Conservation (phyloP, 2,329 filamentous ascomycete genomes). For the Teratosphaeriaceae sp. region DNA sequence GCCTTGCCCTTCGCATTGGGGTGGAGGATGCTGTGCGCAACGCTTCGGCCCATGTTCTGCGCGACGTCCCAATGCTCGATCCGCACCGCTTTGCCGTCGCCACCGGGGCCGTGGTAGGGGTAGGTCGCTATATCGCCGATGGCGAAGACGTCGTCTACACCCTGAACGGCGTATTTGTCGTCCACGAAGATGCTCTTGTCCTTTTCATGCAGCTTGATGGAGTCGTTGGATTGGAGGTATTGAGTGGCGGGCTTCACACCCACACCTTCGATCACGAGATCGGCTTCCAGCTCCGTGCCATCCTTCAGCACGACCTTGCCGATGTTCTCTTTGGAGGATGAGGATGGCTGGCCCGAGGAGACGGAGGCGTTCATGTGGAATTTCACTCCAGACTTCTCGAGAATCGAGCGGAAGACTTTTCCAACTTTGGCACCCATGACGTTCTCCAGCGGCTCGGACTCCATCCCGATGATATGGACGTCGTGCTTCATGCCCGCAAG, state of each 20-base stretch:
- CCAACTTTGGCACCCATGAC: conserved; percentile 81
- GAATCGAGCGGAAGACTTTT: conserved; percentile 65
- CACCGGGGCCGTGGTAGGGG: conserved; percentile 86
- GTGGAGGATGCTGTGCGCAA: conserved; percentile 68
- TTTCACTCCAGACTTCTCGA: conserved; percentile 83
- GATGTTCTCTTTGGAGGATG: conserved; percentile 61
- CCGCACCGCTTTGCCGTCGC: conserved; percentile 63
- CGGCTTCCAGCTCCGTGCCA: conserved; percentile 74
- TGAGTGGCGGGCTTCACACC: conserved; percentile 82
- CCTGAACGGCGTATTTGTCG: conserved; percentile 68
- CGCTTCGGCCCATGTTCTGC: conserved; percentile 80
- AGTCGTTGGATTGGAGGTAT: conserved; percentile 67
- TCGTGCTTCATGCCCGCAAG: conserved; percentile 70
- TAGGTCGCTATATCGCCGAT: conserved; percentile 94
- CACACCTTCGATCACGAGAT: conserved; percentile 85
- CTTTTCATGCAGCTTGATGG: conserved; percentile 64
- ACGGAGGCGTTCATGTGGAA: conserved; percentile 79
- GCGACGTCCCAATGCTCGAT: conserved; percentile 99
- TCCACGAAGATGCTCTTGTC: conserved; percentile 85
- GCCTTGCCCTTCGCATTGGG: conserved; percentile 54
- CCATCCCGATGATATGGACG: conserved; percentile 85
- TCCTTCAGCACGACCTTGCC: conserved; percentile 79
- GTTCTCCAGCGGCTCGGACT: conserved; percentile 74
- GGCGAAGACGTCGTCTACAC: conserved; percentile 78
- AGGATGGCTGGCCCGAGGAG: conserved; percentile 71